Percentiles rank a stretch among this genome's conserved stretches.
These are phyloP conservation scores for Harringtonia aguacate DNA, from an alignment of 2,329 filamentous ascomycete genomes.

Conservation along the genomic window DNA sequence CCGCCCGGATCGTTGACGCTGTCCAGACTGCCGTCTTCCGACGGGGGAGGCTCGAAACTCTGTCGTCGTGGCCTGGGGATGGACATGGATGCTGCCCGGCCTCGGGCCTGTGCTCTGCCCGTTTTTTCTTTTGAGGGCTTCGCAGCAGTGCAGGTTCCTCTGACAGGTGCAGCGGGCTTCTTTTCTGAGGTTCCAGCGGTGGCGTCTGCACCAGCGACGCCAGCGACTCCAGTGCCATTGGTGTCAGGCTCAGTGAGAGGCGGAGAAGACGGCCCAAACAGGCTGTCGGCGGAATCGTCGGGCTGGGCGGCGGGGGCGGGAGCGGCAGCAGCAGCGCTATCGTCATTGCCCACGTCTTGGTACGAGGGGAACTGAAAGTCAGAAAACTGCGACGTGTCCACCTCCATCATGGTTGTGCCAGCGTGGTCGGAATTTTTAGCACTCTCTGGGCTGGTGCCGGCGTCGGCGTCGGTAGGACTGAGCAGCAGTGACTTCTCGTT, in stretches of 20 bases:
- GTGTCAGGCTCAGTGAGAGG: neutral
- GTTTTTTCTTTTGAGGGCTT: too few relatives aligned
- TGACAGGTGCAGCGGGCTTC: too few relatives aligned
- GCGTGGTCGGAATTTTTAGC: neutral
- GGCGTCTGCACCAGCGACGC: neutral
- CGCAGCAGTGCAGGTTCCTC: too few relatives aligned
- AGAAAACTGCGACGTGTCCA: constrained; percentile 31
- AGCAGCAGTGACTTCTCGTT: constrained; percentile 12
- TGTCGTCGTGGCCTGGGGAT: constrained; percentile 14
- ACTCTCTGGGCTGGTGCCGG: constrained; percentile 3
- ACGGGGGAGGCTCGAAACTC: constrained; percentile 23
- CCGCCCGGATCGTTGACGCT: constrained; percentile 24
- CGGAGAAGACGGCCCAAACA: constrained; percentile 18
- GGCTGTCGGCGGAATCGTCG: constrained; percentile 18
- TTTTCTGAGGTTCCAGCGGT: too few relatives aligned
- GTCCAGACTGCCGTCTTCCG: constrained; percentile 34
- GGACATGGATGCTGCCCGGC: too few relatives aligned
- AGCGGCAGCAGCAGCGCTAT: constrained; percentile 29
- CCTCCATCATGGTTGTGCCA: constrained; percentile 28
- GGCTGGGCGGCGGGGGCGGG: constrained; percentile 22
- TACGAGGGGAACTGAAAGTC: constrained; percentile 41
- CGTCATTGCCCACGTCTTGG: constrained; percentile 27
- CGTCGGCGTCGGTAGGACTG: constrained; percentile 9
- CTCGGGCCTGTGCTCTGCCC: too few relatives aligned
- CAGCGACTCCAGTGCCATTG: neutral